Conservation (phyloP, 2,329 filamentous ascomycete species). For the Cercospora brassicicola region DNA sequence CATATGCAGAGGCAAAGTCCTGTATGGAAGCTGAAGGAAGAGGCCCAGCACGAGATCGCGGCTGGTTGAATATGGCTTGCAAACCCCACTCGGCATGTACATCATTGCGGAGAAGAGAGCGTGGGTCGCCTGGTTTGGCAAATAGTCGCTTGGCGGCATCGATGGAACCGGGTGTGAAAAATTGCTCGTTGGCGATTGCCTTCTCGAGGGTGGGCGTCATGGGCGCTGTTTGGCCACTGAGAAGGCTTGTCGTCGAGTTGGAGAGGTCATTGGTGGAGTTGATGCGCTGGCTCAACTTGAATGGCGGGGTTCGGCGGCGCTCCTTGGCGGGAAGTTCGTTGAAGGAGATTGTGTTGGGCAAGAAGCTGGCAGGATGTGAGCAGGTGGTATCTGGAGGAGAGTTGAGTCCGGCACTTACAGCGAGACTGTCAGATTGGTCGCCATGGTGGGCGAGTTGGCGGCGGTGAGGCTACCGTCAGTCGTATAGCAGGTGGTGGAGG, state of each 20-base stretch:
- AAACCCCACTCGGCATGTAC: slow-evolving; percentile 74
- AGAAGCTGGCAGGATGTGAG: slow-evolving; percentile 60
- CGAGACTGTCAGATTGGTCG: slow-evolving; percentile 36
- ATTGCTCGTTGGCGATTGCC: slow-evolving; percentile 36
- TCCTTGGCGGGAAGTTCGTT: slow-evolving; percentile 52
- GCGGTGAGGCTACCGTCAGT: neutral
- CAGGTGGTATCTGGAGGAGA: slow-evolving; percentile 1
- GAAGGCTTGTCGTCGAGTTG: slow-evolving; percentile 41
- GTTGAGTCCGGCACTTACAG: slow-evolving; percentile 34
- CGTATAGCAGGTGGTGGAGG: neutral
- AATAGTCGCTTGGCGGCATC: slow-evolving; percentile 55
- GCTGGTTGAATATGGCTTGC: slow-evolving; percentile 67
- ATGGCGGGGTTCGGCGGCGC: slow-evolving; percentile 29
- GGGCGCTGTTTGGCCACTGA: slow-evolving; percentile 44
- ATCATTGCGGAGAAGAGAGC: slow-evolving; percentile 67
- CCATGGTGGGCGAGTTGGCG: slow-evolving; percentile 22
- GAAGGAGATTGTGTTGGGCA: slow-evolving; percentile 91
- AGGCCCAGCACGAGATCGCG: slow-evolving; percentile 70
- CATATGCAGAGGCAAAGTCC: slow-evolving; percentile 59
- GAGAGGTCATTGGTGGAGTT: slow-evolving; percentile 17
- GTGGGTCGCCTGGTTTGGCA: slow-evolving; percentile 49
- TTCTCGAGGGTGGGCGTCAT: slow-evolving; percentile 41
- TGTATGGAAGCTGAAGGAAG: slow-evolving; percentile 75
- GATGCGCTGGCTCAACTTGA: slow-evolving; percentile 41
- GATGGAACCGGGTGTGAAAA: slow-evolving; percentile 47